phyloP scores from a whole-genome alignment of 1,284 basidiomycete genomes.

The Tilletia indica region DNA sequence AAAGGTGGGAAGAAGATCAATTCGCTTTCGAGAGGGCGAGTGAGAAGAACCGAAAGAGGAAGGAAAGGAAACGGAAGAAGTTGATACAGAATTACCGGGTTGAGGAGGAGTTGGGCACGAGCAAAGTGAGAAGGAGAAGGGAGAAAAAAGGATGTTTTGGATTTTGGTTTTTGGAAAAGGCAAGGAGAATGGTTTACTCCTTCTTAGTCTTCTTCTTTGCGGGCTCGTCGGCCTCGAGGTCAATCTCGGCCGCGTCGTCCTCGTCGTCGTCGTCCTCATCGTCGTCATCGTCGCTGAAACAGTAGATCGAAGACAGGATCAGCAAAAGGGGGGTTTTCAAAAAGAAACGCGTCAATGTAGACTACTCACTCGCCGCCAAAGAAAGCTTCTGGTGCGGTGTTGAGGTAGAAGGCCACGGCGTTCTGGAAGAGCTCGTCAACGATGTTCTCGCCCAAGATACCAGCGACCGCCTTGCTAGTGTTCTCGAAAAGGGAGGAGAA shows the following conservation, averaged over 20 bases:
- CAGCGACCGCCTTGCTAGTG: slow-evolving; percentile 39
- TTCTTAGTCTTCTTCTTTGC: slow-evolving; percentile 49
- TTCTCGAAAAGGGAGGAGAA: slow-evolving; percentile 78
- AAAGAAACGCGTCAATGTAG: slow-evolving; percentile 26
- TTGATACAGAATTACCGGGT: neutral
- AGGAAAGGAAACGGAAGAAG: too few relatives aligned
- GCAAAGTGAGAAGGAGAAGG: neutral
- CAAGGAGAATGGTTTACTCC: slow-evolving; percentile 18
- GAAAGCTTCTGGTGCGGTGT: slow-evolving; percentile 21
- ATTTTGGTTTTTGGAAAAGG: neutral
- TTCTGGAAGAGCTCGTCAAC: slow-evolving; percentile 51
- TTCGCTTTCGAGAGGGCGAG: too few relatives aligned
- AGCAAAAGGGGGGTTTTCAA: neutral
- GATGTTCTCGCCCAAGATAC: slow-evolving; percentile 45
- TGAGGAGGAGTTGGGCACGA: neutral
- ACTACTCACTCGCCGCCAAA: slow-evolving; percentile 11
- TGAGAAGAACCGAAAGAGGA: too few relatives aligned
- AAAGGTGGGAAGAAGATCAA: neutral
- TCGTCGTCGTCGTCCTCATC: slow-evolving; percentile 48
- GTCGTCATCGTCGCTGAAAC: slow-evolving; percentile 34
- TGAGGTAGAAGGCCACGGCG: slow-evolving; percentile 49
- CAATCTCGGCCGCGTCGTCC: slow-evolving; percentile 47
- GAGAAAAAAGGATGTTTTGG: too few relatives aligned
- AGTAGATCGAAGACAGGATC: neutral
- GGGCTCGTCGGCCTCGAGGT: slow-evolving; percentile 47